Evolutionary conservation across 306 rosid species (phyloP), one percentile per base, ranked within the genome.

Genomic region (Rosa lucieae): DNA sequence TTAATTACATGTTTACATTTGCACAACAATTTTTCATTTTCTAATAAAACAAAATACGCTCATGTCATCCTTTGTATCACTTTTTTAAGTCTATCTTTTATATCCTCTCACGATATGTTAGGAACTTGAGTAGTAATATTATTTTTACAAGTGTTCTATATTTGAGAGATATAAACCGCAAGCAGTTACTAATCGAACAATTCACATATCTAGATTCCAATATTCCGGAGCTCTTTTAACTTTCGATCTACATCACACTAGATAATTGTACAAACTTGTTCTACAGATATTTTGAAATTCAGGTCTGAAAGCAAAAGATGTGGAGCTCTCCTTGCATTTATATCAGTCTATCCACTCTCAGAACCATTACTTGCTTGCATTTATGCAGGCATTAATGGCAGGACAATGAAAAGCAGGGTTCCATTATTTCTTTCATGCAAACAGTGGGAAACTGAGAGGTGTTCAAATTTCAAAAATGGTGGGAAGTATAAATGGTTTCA

Each of bases 311-410:
- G 69, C 8, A 42, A n/a, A 8, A 55, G 62, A 65, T 53, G 14
- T 62, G 47, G 37, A 47, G 72, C 21, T 76, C 70, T 63, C 55
- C 13, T 59, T 47, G 80, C 89, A 89, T 85, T 82, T 73, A 87
- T 87, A 78, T 53, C 80, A 44, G 43, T 72, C 46, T 40, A 85
- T 77, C 97, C 62, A 84, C 89, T 20, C 78, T 55, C 48, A 61
- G 55, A 32, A 46, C 81, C 79, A 65, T 76, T 77, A 70, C 75
- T 11, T 67, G 79, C 76, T 37, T 4, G 78, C 77, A 87, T 90
- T 90, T 87, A 89, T 82, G 73, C 83, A 68, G 71, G 70, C 59
- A 82, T 88, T 69, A 82, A 82, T 80, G 84, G 72, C 56, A 67
- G 46, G 82, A 67, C 88, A 67, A 23, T 68, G 73, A 44, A 62